Evolutionary conservation across 2,329 filamentous ascomycete species (phyloP), one percentile per base, ranked within the genome.

Genomic region (Xylaria sp.): DNA sequence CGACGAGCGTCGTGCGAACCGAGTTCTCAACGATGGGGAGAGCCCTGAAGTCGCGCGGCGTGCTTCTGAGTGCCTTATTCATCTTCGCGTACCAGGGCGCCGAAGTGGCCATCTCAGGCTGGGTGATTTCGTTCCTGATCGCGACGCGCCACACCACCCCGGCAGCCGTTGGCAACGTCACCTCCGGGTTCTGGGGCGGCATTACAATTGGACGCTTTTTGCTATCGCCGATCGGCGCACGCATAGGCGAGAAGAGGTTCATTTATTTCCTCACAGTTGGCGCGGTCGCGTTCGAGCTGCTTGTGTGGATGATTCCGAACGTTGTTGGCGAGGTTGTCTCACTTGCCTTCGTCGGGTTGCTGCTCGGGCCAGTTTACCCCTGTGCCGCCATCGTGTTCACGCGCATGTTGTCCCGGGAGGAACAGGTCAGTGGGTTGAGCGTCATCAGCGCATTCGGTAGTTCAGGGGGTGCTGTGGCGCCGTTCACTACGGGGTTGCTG

Each of bases 51-150:
- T 68, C 79, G 76, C 71, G 83, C 37, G 80, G 86, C 3, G 90
- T 92, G 0, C 74, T 94, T 1, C 79, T 94, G 0, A 89, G 90
- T 2, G 87, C 90, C 0, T 72, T 91, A 8, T 94, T 94, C 77
- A 89, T 94, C 72, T 94, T 95, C 72, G 84, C 86, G 30, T 95
- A 96, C 72, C 90, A 94, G 73, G 91, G 90, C 39, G 88, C 89
- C 42, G 91, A 95, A 74, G 90, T 95, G 13, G 87, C 86, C 11
- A 90, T 93, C 64, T 90, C 88, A 0, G 90, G 91, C 56, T 95
- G 91, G 91, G 87, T 93, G 53, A 91, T 93, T 63, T 91, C 88
- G 2, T 95, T 92, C 76, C 77, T 95, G 46, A 91, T 94, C 73
- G 81, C 82, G 54, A 83, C 85, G 63, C 86, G 90, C 44, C 77